Conservation (phyloP, 345 rosid species). For the Chamaenerion angustifolium region DNA sequence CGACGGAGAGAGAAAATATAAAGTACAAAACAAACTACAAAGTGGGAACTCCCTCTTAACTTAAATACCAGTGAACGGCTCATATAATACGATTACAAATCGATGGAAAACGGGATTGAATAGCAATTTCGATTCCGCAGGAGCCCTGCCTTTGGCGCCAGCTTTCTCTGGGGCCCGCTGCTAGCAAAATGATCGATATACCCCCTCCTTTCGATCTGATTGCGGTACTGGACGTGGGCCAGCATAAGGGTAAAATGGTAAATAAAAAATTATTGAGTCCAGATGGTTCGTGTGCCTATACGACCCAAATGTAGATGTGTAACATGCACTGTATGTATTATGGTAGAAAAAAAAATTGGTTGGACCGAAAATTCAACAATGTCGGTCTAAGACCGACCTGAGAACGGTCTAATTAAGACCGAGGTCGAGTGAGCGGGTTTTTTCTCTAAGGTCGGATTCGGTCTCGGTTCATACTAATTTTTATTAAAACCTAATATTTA, state of each 20-base stretch:
- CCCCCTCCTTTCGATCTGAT: not conserved
- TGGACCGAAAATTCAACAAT: no score
- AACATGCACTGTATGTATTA: slow-evolving; percentile 4
- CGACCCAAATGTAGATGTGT: not conserved
- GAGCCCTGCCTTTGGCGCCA: not conserved
- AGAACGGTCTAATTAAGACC: no score
- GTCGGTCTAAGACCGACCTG: no score
- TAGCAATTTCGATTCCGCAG: slow-evolving; percentile 3
- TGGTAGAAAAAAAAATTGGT: no score
- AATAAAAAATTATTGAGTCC: not conserved
- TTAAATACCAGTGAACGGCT: not conserved
- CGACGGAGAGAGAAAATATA: not conserved
- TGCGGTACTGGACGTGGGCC: not conserved
- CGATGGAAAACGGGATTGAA: not conserved
- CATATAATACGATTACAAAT: not conserved
- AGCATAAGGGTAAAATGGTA: not conserved
- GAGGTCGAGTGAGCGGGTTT: no score
- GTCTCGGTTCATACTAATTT: no score
- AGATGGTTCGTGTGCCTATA: not conserved
- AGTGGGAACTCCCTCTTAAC: not conserved
- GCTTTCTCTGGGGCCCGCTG: slow-evolving; percentile 4
- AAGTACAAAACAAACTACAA: not conserved
- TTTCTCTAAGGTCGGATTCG: no score
- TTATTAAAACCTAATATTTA: no score
- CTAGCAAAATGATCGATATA: not conserved